Base-by-base conservation (phyloP, 73 alveolate species). In the Tetrahymena thermophila region DNA sequence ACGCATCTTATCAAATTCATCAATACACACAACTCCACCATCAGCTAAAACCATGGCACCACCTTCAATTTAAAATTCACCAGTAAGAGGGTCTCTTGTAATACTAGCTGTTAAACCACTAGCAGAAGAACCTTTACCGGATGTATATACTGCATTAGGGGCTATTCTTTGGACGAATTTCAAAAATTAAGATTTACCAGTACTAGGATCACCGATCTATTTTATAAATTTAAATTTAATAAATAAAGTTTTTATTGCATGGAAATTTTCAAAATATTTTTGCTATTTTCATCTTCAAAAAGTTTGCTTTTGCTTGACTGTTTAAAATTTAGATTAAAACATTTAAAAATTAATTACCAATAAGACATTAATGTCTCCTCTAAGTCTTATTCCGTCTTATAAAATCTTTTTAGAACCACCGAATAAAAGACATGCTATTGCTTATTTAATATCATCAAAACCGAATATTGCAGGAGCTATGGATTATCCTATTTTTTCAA, bases 11-110 rank as follows among this genome's bases (percentile, higher is more conserved):
- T 99, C 99, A 94, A 99, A 99, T 98, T 99, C 99, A 97, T 99
- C 99, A 50, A 99, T 99, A 95, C 99, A 99, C 43, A 99, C 99
- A 15, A 99, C 99, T 94, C 99, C 99, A 34, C 99, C 99, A 97
- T 99, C 99, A 23, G 99, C 99, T 17, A 99, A 98, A 17, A 99
- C 99, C 99, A 99, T 99, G 4, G 99, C 99, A 5, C 99, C 99
- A 34, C 99, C 99, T 97, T 98, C 99, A 23, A 98, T 96, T 94
- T 98, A 98, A 94, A 98, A 99, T 96, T 98, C 99, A 3, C 99
- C 99, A 84, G 99, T 97, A 43, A 98, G 96, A 37, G 98, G 97
- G 93, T 99, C 99, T 94, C 95, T 98, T 34, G 99, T 96, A 2
- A 99, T 99, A 84, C 99, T 96, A 9, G 99, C 99, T 13, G 99